These are phyloP conservation scores for Penicillium taxi DNA, from an alignment of 495 filamentous ascomycete species.

Conservation along the genomic window DNA sequence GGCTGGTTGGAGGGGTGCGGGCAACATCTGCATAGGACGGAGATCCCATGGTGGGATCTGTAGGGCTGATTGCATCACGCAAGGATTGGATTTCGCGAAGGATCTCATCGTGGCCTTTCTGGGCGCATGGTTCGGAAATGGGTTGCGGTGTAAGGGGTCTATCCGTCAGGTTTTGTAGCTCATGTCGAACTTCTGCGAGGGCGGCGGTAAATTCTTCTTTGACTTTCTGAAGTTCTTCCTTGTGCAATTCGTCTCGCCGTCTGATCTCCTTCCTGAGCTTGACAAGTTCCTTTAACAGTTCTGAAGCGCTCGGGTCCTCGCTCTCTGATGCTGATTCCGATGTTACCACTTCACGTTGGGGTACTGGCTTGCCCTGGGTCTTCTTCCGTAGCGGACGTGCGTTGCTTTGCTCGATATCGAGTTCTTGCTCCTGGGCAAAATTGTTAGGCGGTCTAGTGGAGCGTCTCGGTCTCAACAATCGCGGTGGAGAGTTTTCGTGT, in stretches of 20 bases:
- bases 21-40: constrained; percentile 17
- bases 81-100: constrained; percentile 16
- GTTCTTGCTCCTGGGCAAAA: constrained; percentile 10
- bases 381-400: constrained; percentile 7
- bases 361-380: constrained; percentile 4
- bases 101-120: constrained; percentile 11
- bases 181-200: constrained; percentile 11
- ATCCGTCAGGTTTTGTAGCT: constrained; percentile 10
- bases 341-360: constrained; percentile 8
- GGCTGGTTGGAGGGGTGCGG: constrained; percentile 13
- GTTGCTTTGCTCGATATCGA: constrained; percentile 9
- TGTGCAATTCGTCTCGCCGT: constrained; percentile 13
- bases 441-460: constrained; percentile 7
- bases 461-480: constrained; percentile 11
- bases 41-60: constrained; percentile 2
- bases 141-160: constrained; percentile 8
- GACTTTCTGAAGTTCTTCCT: constrained; percentile 13
- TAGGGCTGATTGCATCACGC: constrained; percentile 10
- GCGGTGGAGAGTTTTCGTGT: constrained; percentile 15
- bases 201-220: constrained; percentile 15
- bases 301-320: constrained; percentile 7
- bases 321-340: constrained; percentile 14
- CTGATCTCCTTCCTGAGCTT: constrained; percentile 21
- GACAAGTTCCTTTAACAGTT: constrained; percentile 11
- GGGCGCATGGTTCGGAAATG: constrained; percentile 6